phyloP scores from a whole-genome alignment of 2,329 filamentous ascomycete genomes.

The Chrysoporthe deuterocubensis region DNA sequence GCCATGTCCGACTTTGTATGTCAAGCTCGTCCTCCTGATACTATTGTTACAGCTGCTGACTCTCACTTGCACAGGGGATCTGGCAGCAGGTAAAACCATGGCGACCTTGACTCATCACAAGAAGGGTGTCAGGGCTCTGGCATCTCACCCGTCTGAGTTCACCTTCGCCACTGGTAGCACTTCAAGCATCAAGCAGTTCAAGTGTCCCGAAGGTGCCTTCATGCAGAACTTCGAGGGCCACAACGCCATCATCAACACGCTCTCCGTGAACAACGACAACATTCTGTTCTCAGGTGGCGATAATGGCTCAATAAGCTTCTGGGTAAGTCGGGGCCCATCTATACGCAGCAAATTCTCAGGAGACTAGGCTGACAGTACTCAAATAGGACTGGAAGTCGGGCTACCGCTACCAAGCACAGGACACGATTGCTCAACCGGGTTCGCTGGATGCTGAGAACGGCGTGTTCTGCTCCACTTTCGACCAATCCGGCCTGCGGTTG shows the following conservation, averaged over 20 bases:
- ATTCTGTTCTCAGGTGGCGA: constrained; percentile 94
- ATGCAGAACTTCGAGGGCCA: constrained; percentile 99
- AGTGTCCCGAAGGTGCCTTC: constrained; percentile 95
- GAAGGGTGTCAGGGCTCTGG: constrained; percentile 86
- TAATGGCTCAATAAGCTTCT: constrained; percentile 96
- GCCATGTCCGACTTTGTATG: constrained; percentile 80
- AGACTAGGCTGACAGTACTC: constrained; percentile 3
- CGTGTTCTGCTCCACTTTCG: constrained; percentile 92
- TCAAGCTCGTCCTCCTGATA: not conserved
- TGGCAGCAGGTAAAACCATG: constrained; percentile 95
- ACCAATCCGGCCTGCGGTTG: constrained; percentile 82
- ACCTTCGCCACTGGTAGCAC: constrained; percentile 94
- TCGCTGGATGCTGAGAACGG: constrained; percentile 93
- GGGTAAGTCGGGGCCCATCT: constrained; percentile 46
- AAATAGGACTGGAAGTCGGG: constrained; percentile 88
- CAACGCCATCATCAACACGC: constrained; percentile 93
- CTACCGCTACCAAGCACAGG: constrained; percentile 84
- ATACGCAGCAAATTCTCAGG: not conserved
- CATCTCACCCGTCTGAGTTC: constrained; percentile 88
- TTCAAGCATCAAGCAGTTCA: constrained; percentile 98
- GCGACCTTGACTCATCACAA: constrained; percentile 97
- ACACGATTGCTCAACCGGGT: constrained; percentile 92
- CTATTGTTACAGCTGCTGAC: constrained; percentile 3
- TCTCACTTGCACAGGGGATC: constrained; percentile 57
- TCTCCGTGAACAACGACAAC: constrained; percentile 92